These are phyloP conservation scores for Boletellus ananas DNA, from an alignment of 768 basidiomycete species.

Conservation along the genomic window DNA sequence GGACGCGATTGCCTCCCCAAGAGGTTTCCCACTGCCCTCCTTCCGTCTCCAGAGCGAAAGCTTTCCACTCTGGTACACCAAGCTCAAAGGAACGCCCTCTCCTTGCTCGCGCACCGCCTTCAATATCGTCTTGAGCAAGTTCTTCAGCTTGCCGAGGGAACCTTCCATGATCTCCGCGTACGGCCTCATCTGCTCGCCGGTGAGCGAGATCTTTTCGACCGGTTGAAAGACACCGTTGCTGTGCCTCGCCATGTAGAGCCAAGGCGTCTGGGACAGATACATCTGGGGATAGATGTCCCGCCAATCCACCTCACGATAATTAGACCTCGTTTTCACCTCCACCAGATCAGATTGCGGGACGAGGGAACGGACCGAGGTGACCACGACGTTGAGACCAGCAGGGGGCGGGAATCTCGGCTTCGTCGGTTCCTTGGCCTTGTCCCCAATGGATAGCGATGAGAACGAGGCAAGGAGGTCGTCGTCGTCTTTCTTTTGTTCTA, in stretches of 20 bases:
- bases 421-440: not conserved
- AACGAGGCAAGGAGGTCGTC: slow-evolving; percentile 27
- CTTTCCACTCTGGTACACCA: slow-evolving; percentile 45
- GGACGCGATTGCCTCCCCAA: slow-evolving; percentile 18
- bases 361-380: slow-evolving; percentile 24
- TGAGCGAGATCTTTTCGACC: slow-evolving; percentile 45
- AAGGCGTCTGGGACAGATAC: slow-evolving; percentile 63
- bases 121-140: slow-evolving; percentile 37
- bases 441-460: slow-evolving; percentile 20
- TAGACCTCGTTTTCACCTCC: slow-evolving; percentile 34
- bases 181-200: slow-evolving; percentile 24
- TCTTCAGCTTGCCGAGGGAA: slow-evolving; percentile 26
- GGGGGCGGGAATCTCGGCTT: not conserved
- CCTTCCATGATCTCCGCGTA: slow-evolving; percentile 20
- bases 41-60: slow-evolving; percentile 51
- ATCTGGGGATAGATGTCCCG: slow-evolving; percentile 60
- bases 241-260: slow-evolving; percentile 60
- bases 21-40: slow-evolving; percentile 18
- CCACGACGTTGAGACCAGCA: slow-evolving; percentile 17
- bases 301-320: slow-evolving; percentile 46
- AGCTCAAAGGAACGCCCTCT: slow-evolving; percentile 46
- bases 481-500: slow-evolving; percentile 15
- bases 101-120: slow-evolving; percentile 50
- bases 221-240: slow-evolving; percentile 47
- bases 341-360: slow-evolving; percentile 36